These are phyloP conservation scores for Daucus carota DNA, from an alignment of 129 eudicot species.

Conservation along the genomic window DH1_v3.0 NC_030387.2:9939501-9940000, in stretches of 20 bases:
- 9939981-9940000: too few relatives aligned
- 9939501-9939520: background rate
- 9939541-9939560: background rate
- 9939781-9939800: background rate
- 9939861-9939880: background rate
- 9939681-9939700: background rate
- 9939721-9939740: slow-evolving; percentile 50
- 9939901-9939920: too few relatives aligned
- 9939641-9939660: background rate
- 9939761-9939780: background rate
- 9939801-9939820: too few relatives aligned
- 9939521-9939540: background rate
- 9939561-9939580: background rate
- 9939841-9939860: background rate
- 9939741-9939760: slow-evolving; percentile 33
- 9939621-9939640: background rate
- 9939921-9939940: too few relatives aligned
- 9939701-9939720: slow-evolving; percentile 52
- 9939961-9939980: too few relatives aligned
- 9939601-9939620: background rate
- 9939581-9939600: background rate
- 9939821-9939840: background rate
- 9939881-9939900: background rate
- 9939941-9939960: too few relatives aligned
- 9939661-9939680: too few relatives aligned